Conservation (phyloP, 371 early-diverging fungal genomes). For the Mucor lusitanicus region DNA sequence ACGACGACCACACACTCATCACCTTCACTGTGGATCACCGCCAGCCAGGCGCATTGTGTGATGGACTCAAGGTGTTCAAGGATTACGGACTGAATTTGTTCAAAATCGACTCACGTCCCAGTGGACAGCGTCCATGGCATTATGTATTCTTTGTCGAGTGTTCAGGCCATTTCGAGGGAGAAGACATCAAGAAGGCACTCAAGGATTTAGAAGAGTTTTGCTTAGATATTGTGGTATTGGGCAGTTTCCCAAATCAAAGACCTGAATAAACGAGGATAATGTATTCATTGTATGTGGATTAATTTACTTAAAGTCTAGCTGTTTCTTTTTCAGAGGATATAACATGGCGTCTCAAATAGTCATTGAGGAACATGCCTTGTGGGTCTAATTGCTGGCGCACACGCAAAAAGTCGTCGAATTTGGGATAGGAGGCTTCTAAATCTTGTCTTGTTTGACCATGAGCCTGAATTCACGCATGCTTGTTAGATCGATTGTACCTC, state of each 20-base stretch:
- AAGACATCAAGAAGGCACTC: conserved; percentile 62
- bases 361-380: conserved; percentile 72
- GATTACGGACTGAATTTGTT: conserved; percentile 81
- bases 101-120: conserved; percentile 92
- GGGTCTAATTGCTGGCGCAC: conserved; percentile 74
- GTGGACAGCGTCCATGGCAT: conserved; percentile 83
- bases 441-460: conserved; percentile 62
- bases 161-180: conserved; percentile 77
- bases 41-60: conserved; percentile 87
- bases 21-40: conserved; percentile 90
- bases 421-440: conserved; percentile 65
- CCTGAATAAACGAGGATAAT: conserved; percentile 32
- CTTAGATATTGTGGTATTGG: conserved; percentile 75
- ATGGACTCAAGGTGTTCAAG: conserved; percentile 85
- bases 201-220: conserved; percentile 70
- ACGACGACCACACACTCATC: conserved; percentile 78
- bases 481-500: not conserved
- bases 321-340: not conserved
- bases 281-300: not conserved
- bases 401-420: conserved; percentile 59
- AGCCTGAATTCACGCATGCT: conserved; percentile 31
- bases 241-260: conserved; percentile 82
- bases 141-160: conserved; percentile 92
- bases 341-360: conserved; percentile 71
- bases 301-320: conserved; percentile 14